A percentile compares a stretch with the other conserved stretches of the same genome.
Conservation (phyloP, 306 rosid species). For the Rosa lucieae region DNA sequence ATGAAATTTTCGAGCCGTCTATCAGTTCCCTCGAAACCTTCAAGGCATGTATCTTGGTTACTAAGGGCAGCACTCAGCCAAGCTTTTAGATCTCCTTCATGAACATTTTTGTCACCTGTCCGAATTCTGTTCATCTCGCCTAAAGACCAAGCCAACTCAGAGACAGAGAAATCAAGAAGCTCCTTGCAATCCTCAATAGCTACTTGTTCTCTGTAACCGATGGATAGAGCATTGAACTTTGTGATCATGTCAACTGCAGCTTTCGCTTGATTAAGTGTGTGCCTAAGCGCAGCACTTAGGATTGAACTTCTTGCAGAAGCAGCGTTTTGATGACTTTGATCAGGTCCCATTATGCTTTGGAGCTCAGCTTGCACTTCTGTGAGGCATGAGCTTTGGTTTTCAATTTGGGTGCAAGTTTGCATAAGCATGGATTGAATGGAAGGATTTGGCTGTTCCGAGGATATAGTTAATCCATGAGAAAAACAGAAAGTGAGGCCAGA, state of each 20-base stretch:
- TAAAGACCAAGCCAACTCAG: slow-evolving; percentile 86
- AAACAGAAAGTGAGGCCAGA: slow-evolving; percentile 36
- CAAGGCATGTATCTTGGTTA: slow-evolving; percentile 94
- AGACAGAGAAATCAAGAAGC: slow-evolving; percentile 80
- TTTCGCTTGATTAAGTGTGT: slow-evolving; percentile 61
- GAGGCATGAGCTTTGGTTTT: slow-evolving; percentile 59
- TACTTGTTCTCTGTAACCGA: slow-evolving; percentile 64
- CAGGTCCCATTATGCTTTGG: slow-evolving; percentile 29
- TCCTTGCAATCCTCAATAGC: slow-evolving; percentile 94
- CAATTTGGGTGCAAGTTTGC: slow-evolving; percentile 56
- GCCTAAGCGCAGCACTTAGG: slow-evolving; percentile 62
- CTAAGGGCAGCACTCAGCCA: slow-evolving; percentile 97
- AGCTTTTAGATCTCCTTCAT: slow-evolving; percentile 74
- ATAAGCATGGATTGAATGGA: slow-evolving; percentile 53
- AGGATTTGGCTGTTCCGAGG: slow-evolving; percentile 33
- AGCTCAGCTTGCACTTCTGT: slow-evolving; percentile 57
- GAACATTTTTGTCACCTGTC: slow-evolving; percentile 38
- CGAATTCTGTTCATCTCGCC: slow-evolving; percentile 71
- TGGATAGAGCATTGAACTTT: slow-evolving; percentile 61
- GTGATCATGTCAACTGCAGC: slow-evolving; percentile 64
- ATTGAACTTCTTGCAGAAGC: slow-evolving; percentile 36
- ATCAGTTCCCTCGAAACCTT: slow-evolving; percentile 94
- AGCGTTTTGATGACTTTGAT: slow-evolving; percentile 12
- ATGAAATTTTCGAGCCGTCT: slow-evolving; percentile 65
- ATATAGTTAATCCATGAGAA: slow-evolving; percentile 16